These are phyloP conservation scores for Sanghuangporus weigelae DNA, from an alignment of 1,284 basidiomycete genomes.

Conservation along the genomic window DNA sequence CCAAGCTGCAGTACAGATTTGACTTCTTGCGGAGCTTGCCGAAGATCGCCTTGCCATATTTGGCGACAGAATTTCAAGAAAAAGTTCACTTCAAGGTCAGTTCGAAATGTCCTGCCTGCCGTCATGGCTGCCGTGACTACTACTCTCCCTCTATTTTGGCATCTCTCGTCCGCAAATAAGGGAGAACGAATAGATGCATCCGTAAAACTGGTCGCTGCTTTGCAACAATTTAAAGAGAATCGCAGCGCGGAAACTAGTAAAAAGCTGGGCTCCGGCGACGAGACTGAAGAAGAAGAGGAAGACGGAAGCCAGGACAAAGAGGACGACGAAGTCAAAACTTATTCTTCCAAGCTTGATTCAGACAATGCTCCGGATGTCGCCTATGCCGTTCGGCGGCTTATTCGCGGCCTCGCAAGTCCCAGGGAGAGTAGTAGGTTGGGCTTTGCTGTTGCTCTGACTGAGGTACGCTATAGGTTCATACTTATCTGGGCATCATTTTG, in stretches of 20 bases:
- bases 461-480: slow-evolving; percentile 50
- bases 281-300: slow-evolving; percentile 44
- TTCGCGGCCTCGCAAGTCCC: slow-evolving; percentile 86
- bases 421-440: slow-evolving; percentile 91
- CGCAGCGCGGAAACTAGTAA: slow-evolving; percentile 38
- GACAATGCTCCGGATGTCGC: slow-evolving; percentile 85
- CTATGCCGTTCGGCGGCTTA: slow-evolving; percentile 80
- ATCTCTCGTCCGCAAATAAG: slow-evolving; percentile 80
- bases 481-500: not conserved
- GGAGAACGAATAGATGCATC: slow-evolving; percentile 83
- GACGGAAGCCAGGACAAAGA: slow-evolving; percentile 40
- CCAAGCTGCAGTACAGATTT: not conserved
- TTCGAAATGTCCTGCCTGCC: not conserved
- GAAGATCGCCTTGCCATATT: slow-evolving; percentile 1
- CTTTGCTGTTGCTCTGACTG: slow-evolving; percentile 93
- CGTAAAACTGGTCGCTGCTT: slow-evolving; percentile 72
- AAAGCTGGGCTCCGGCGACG: slow-evolving; percentile 32
- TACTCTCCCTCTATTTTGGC: slow-evolving; percentile 90
- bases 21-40: not conserved
- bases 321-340: slow-evolving; percentile 30
- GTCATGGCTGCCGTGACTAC: slow-evolving; percentile 54
- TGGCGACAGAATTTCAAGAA: not conserved
- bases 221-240: slow-evolving; percentile 78
- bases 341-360: slow-evolving; percentile 44
- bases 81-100: not conserved